Conservation (phyloP, 768 basidiomycete genomes). For the Tremella yokohamensis region DNA sequence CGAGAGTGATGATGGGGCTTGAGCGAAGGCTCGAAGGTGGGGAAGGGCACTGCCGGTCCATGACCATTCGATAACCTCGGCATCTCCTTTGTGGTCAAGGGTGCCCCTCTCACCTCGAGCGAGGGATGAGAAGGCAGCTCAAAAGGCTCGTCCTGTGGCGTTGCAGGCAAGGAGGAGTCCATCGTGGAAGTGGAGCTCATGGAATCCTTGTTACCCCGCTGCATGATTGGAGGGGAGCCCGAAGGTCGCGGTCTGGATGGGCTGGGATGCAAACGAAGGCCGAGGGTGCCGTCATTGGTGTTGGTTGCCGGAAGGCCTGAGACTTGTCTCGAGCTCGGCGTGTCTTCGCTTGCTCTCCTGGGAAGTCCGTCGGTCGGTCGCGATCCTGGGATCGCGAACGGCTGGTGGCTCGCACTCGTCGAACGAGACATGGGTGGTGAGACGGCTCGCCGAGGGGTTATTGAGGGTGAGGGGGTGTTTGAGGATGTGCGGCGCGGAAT, state of each 20-base stretch:
- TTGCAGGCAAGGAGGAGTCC: constrained; percentile 34
- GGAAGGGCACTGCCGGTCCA: constrained; percentile 4
- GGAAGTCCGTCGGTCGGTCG: constrained; percentile 38
- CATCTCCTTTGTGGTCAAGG: no score
- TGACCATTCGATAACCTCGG: no score
- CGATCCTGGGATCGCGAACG: constrained; percentile 19
- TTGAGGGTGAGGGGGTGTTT: constrained; percentile 15
- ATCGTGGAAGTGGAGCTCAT: constrained; percentile 39
- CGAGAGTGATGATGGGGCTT: constrained; percentile 22
- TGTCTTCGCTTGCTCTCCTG: constrained; percentile 15
- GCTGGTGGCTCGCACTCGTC: constrained; percentile 19
- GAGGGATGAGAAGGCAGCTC: constrained; percentile 5
- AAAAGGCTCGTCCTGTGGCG: constrained; percentile 32
- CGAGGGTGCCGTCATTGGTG: constrained; percentile 28
- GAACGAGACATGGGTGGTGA: constrained; percentile 27
- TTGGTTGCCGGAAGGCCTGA: constrained; percentile 15
- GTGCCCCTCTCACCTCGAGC: neutral
- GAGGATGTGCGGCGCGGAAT: constrained; percentile 42
- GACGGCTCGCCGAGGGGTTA: constrained; percentile 26
- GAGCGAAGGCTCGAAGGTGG: constrained; percentile 26
- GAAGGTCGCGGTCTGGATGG: constrained; percentile 21
- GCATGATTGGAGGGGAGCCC: constrained; percentile 9
- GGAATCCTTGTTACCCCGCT: constrained; percentile 29
- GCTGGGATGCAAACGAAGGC: constrained; percentile 33
- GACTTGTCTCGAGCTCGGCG: constrained; percentile 10